Evolutionary conservation across 371 early-diverging fungal genomes (phyloP), one percentile per base, ranked within the genome.

Genomic region (Mucor irregularis): DNA sequence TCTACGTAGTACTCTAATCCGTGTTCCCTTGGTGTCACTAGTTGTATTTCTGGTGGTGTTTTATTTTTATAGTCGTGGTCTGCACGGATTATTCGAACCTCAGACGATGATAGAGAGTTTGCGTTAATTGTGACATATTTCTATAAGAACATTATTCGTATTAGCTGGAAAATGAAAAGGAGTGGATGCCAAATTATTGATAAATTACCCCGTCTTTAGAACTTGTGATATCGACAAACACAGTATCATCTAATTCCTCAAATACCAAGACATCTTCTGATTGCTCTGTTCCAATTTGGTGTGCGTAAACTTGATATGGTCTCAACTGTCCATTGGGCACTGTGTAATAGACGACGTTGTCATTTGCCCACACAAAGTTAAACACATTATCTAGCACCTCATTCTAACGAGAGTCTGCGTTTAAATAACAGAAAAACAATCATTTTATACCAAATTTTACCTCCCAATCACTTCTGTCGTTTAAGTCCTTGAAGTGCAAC

Each of bases 311-410:
- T 61, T 77, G 81, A 55, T 77, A 74, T 0, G 93, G 88, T 30
- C 94, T 77, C 49, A 93, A 70, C 49, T 88, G 81, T 14, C 82
- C 84, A 56, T 91, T 85, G 4, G 90, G 72, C 10, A 84, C 80
- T 11, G 92, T 93, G 56, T 90, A 92, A 40, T 83, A 90, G 2
- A 93, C 66, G 26, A 76, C 74, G 42, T 65, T 64, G 47, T 81
- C 72, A 28, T 81, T 83, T 5, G 86, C 84, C 90, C 92, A 93
- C 4, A 88, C 90, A 75, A 92, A 92, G 61, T 90, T 90, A 69
- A 90, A 90, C 0, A 91, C 86, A 29, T 78, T 75, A 22, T 83
- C 76, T n/a, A 91, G 61, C 1, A 76, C 73, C 53, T 87, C 83
- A 37, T 60, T 64, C 74, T 85, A 62, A 21, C 9, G 24, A 31